Evolutionary conservation across 352 stramenopile genomes (phyloP), one percentile per base, ranked within the genome.

Genomic region (Paralagenidium karlingii): DNA sequence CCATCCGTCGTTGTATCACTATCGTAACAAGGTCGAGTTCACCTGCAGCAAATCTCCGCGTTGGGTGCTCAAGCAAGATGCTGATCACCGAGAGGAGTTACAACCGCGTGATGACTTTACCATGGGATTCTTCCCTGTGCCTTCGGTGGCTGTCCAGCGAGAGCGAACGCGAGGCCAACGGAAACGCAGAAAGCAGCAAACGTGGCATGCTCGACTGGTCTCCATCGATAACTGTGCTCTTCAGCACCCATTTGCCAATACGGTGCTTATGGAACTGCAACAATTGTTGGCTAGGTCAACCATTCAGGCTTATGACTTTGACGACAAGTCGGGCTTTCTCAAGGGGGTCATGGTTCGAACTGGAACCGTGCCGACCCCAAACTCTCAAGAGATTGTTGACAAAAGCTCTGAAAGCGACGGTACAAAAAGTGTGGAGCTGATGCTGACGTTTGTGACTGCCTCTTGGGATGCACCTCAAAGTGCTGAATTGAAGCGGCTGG

Each of bases 1-100:
- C 0, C 20, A 26, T 1, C 6, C 7, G 16, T 43, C 27, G 3
- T 32, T 61, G 8, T 75, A 68, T 33, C 42, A 63, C 26, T 88
- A 88, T 47, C 68, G 74, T 41, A 88, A 85, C 58, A 88, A 88
- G 46, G 85, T 82, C 58, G 74, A 88, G 47, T 88, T 88, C 43
- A 85, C 74, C 7, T 84, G 70, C 41, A 85, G 66, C 43, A 74
- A 70, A 3, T n/a, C n/a, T n/a, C 66, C 66, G n/a, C 68, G 70
- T 0, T 85, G 74, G 74, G 44, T 82, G 18, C 45, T 83, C 19
- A 45, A 64, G 3, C 54, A 43, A 12, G 68, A 86, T 3, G 63
- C 63, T 24, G 19, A n/a, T 8, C 24, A 47, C 3, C 29, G 49
- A 21, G 29, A n/a, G n/a, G 31, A 31, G 16, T 15, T 33, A 5